Evolutionary conservation across 2,329 filamentous ascomycete species (phyloP), one percentile per base, ranked within the genome.

Genomic region (Cladophialophora psammophila): DNA sequence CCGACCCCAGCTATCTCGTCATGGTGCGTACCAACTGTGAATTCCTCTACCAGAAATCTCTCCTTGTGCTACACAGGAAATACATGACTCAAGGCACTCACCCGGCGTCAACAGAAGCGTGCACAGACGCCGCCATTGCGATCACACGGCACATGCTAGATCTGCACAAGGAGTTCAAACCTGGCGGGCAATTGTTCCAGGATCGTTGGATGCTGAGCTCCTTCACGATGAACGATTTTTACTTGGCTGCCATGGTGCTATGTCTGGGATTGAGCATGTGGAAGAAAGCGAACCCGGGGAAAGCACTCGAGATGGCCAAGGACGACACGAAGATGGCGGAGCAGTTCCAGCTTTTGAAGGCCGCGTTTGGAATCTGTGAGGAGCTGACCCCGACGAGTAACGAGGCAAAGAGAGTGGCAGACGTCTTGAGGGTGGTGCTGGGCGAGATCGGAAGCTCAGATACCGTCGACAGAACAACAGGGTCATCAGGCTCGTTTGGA

Each of bases 191-290:
- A 32, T 76, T 90, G 13, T 78, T 80, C 67, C 78, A 80, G 35
- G 81, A 85, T 42, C 81, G 82, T 5, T 88, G 86, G 84, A 88
- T 88, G 71, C 75, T 88, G 20, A 84, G 83, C 2, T 85, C 85
- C 0, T 76, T 90, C 3, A 82, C 84, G 10, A 82, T 86, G 60
- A 86, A 88, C 59, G 87, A 90, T 73, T 90, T 87, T 59, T 77
- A 90, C 60, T 80, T 90, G 2, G 87, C 87, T 0, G 83, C 85
- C 63, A 87, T 88, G 82, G 82, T 90, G 13, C 72, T 90, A 3
- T 89, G 86, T 68, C 77, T 90, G 40, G 76, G 76, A 5, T 45
- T 78, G 26, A 65, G 60, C 10, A 66, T 64, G 38, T 71, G 67
- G 67, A 68, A 63, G 60, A 69, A 68, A 36, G 45, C 58, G 12